Evolutionary conservation across 768 basidiomycete species (phyloP).

Genomic region (Kwoniella mangroviensis): DNA sequence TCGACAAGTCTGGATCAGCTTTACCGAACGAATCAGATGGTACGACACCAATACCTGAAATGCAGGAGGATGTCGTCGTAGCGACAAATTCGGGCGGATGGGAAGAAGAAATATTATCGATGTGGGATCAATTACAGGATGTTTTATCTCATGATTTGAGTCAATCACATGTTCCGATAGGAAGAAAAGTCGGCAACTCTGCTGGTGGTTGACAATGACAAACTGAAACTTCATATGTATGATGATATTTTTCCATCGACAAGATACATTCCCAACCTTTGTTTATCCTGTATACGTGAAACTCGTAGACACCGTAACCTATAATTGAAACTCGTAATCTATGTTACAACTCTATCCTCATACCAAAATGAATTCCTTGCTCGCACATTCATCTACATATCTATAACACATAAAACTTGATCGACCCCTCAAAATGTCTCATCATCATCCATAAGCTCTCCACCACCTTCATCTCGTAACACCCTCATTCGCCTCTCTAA

Average conservation of each 20-base stretch:
- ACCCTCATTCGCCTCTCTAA: conserved; percentile 23
- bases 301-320: background rate
- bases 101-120: conserved; percentile 31
- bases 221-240: too few relatives aligned
- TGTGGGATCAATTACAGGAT: conserved; percentile 38
- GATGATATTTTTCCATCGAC: too few relatives aligned
- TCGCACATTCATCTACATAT: too few relatives aligned
- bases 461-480: background rate
- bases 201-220: too few relatives aligned
- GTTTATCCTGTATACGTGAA: too few relatives aligned
- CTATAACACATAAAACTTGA: background rate
- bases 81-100: conserved; percentile 19
- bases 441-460: background rate
- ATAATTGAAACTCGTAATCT: background rate
- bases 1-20: conserved; percentile 14
- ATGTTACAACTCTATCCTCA: background rate
- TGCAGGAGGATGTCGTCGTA: background rate
- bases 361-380: too few relatives aligned
- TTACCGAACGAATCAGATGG: background rate
- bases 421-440: conserved; percentile 5
- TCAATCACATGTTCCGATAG: too few relatives aligned
- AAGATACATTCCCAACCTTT: too few relatives aligned
- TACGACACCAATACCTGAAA: background rate
- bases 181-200: too few relatives aligned
- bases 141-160: conserved; percentile 9